phyloP scores from a whole-genome alignment of 2,329 filamentous ascomycete species.

The Triangularia setosa region DNA sequence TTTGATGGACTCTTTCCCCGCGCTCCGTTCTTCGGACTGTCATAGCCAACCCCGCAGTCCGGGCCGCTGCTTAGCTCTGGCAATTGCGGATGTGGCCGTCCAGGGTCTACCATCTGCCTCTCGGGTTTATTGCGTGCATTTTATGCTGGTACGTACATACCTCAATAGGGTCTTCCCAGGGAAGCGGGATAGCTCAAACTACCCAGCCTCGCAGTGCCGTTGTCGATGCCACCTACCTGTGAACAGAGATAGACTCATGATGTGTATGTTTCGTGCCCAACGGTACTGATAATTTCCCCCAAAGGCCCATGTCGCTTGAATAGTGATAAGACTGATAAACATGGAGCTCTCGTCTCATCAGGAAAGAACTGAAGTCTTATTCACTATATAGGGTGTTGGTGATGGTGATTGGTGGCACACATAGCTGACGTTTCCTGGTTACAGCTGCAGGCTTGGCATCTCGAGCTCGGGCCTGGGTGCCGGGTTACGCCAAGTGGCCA shows the following conservation, averaged over 20 bases:
- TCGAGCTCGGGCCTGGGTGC: not conserved
- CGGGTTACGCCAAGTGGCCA: conserved; percentile 21
- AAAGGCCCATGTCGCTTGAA: not conserved
- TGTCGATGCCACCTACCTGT: not conserved
- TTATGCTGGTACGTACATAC: not conserved
- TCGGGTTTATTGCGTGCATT: not conserved
- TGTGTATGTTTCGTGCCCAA: too few species aligned
- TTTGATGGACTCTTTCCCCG: conserved; percentile 9
- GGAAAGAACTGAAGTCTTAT: not conserved
- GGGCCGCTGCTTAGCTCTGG: conserved; percentile 5
- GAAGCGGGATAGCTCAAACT: not conserved
- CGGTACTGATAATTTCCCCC: too few species aligned
- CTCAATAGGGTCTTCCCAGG: not conserved
- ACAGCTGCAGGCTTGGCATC: conserved; percentile 1
- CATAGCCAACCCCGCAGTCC: conserved; percentile 19
- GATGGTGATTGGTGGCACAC: too few species aligned
- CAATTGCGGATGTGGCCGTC: not conserved
- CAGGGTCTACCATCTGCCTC: not conserved
- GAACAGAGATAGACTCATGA: too few species aligned
- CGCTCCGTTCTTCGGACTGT: conserved; percentile 27
- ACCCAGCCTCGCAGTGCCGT: not conserved
- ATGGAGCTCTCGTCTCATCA: not conserved
- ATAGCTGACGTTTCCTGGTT: too few species aligned
- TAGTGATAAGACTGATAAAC: not conserved
- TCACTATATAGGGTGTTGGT: too few species aligned